phyloP scores from a whole-genome alignment of 139 green algal genomes.

The Tetratostichococcus sp. region DNA sequence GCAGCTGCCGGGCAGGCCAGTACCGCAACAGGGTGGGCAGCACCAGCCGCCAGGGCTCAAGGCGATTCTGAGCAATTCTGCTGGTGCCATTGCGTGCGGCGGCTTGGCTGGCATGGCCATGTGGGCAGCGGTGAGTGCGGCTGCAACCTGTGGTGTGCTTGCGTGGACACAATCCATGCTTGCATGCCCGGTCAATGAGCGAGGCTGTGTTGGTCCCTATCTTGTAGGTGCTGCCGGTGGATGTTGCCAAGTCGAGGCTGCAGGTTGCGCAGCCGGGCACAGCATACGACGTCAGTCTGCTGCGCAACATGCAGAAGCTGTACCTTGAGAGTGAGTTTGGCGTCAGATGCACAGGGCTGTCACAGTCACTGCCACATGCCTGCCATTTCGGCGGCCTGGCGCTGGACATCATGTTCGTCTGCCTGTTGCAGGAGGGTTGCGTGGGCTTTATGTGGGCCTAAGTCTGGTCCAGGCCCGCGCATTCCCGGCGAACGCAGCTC shows the following conservation, averaged over 20 bases:
- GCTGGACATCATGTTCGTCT: no score
- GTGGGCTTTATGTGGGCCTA: conserved; percentile 56
- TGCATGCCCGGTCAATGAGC: no score
- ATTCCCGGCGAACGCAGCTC: conserved; percentile 77
- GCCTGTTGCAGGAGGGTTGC: conserved; percentile 36
- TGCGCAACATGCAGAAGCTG: conserved; percentile 45
- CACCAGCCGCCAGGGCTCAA: not conserved
- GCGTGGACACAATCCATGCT: no score
- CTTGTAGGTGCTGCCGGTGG: conserved; percentile 60
- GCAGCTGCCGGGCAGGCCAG: conserved; percentile 12
- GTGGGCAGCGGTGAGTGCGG: conserved; percentile 8
- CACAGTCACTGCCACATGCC: no score
- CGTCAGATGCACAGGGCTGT: not conserved
- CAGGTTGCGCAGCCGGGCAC: conserved; percentile 60
- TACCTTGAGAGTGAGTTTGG: conserved; percentile 20
- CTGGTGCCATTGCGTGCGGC: conserved; percentile 54
- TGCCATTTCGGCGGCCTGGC: no score
- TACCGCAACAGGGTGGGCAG: not conserved
- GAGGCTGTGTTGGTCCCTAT: no score
- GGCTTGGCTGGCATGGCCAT: conserved; percentile 57
- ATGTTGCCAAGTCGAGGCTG: conserved; percentile 77
- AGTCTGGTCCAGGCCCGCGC: conserved; percentile 61
- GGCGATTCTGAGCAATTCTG: conserved; percentile 33
- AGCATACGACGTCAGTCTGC: conserved; percentile 42
- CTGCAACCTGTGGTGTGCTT: not conserved